Percentiles rank a stretch among this genome's conserved stretches.
phyloP scores from a whole-genome alignment of 805 yeast genomes.

The Torulaspora maleeae region DNA sequence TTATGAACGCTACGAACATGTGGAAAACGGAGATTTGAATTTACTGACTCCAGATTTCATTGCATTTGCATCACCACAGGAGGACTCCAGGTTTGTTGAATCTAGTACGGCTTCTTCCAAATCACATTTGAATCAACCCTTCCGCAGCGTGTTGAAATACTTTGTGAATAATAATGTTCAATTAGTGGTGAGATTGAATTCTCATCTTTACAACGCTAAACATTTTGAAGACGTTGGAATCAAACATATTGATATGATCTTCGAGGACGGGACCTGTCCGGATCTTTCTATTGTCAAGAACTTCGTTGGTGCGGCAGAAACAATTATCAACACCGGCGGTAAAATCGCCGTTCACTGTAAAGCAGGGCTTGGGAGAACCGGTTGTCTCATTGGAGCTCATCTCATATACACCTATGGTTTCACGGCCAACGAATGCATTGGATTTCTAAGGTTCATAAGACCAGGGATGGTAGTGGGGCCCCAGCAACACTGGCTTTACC shows the following conservation, averaged over 20 bases:
- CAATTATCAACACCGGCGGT: slow-evolving; percentile 78
- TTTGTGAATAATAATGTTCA: slow-evolving; percentile 71
- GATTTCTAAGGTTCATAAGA: slow-evolving; percentile 90
- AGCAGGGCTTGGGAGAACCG: slow-evolving; percentile 97
- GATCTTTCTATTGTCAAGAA: slow-evolving; percentile 87
- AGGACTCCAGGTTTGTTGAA: slow-evolving; percentile 40
- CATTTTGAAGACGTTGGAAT: slow-evolving; percentile 82
- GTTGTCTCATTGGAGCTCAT: slow-evolving; percentile 96
- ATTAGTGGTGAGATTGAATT: slow-evolving; percentile 86
- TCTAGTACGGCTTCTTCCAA: slow-evolving; percentile 19
- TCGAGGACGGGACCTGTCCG: slow-evolving; percentile 98
- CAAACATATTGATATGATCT: slow-evolving; percentile 90
- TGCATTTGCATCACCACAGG: slow-evolving; percentile 97
- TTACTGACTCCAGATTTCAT: slow-evolving; percentile 87
- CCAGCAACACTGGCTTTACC: slow-evolving; percentile 96
- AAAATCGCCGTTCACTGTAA: slow-evolving; percentile 98
- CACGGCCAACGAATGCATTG: slow-evolving; percentile 95
- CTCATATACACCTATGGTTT: slow-evolving; percentile 93
- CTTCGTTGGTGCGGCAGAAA: slow-evolving; percentile 92
- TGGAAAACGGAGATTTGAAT: slow-evolving; percentile 95
- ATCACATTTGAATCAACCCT: slow-evolving; percentile 58
- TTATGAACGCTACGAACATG: slow-evolving; percentile 90
- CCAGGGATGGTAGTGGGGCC: slow-evolving; percentile 99
- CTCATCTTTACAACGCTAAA: slow-evolving; percentile 78
- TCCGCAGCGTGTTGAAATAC: slow-evolving; percentile 73